Base-by-base conservation (phyloP, 2,329 filamentous ascomycete species). In the Didymella exigua region DNA sequence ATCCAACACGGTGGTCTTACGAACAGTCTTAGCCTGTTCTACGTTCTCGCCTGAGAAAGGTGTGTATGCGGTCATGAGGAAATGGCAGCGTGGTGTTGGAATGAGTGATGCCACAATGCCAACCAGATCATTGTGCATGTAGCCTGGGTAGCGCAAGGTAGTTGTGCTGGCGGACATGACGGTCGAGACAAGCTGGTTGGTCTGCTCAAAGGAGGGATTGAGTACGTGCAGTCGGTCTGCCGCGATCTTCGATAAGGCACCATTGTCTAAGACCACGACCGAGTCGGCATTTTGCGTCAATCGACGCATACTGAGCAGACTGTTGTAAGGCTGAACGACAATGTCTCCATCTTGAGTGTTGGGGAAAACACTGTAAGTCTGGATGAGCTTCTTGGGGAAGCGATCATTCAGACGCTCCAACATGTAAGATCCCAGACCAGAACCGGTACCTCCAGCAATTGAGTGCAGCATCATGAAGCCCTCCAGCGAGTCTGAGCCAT, bases 51-150 rank as follows among this genome's bases (percentile, higher is more conserved):
- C 91, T 0, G 95, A 98, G 72, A 99, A 99, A 5, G 95, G 95
- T 0, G 95, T 99, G 79, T 99, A 99, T 37, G 93, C 91, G 5
- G 95, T 99, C 87, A 97, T 96, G 55, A 99, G 83, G 84, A 99
- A 99, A 79, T 99, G 96, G 73, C 93, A 96, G 66, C 95, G 88
- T 9, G 95, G 96, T 0, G 93, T 99, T 1, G 95, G 95, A 59
- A 99, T 98, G 36, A 99, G 84, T 18, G 92, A 96, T 21, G 96
- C 95, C 54, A 99, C 84, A 67, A 99, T 98, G 76, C 93, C 95
- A 71, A 96, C 93, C 14, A 99, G 88, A 73, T 99, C 95, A 76
- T 99, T 99, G 81, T 99, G 95, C 95, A 99, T 99, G 78, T 99
- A 99, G 33, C 95, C 95, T 1, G 95, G 95, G 75, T 99, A 99